Evolutionary conservation across 108 stramenopile genomes (phyloP), one percentile per base, ranked within the genome.

Genomic region (Cylindrotheca fusiformis): DNA sequence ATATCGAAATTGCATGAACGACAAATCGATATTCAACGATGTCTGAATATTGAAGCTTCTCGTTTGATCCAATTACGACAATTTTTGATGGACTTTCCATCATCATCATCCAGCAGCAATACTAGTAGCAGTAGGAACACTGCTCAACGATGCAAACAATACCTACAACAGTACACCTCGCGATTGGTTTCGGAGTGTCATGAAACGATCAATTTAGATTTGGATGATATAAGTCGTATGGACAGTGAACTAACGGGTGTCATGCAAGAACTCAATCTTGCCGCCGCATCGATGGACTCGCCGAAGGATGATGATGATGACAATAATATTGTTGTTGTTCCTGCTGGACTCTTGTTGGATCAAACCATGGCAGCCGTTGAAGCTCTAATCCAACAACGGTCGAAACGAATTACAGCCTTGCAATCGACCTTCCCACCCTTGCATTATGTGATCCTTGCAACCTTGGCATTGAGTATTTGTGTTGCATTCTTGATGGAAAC

Each of bases 221-320:
- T 21, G 32, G 18, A 2, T 21, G 32, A 58, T 36, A 30, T 30
- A 3, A 18, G 12, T 46, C 20, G 18, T 3, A 84, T 84, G 67
- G 84, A 85, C 63, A 66, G 58, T 27, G 86, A 88, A 55, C 67
- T 88, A 33, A 80, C 74, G 56, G 86, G 83, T 10, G 64, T 84
- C 33, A 31, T 84, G 22, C 25, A 36, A 20, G 45, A 71, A 17
- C 70, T 80, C 52, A 78, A 81, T 66, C 36, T 49, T 21, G 32
- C 78, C 52, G n/a, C 45, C 17, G 48, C 28, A 6, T 8, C 44
- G 36, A 6, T 36, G 20, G 36, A 36, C 6, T n/a, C 58, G 18
- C 21, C 10, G 6, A n/a, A 28, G 17, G 10, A 31, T 4, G 52
- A 22, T 10, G n/a, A 52, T 10, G 20, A 52, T n/a, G 20, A 10